Evolutionary conservation across 768 basidiomycete species (phyloP).

Genomic region (Mycena rosella): DNA sequence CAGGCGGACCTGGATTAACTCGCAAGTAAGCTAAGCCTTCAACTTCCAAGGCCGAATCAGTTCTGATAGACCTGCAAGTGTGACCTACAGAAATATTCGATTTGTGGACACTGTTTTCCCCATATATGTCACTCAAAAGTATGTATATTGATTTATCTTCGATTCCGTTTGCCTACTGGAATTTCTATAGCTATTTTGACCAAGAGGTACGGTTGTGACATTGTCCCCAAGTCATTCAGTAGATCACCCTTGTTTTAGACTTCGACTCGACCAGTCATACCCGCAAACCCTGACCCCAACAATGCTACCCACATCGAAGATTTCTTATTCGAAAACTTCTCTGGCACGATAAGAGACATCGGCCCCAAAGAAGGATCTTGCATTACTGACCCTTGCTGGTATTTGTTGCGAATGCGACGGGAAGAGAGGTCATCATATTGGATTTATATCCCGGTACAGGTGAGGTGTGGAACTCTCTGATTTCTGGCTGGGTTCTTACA

Average conservation of each 20-base stretch:
- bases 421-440: conserved; percentile 29
- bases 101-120: conserved; percentile 28
- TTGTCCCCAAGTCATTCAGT: conserved; percentile 13
- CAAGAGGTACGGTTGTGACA: conserved; percentile 19
- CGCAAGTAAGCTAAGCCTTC: conserved; percentile 45
- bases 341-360: conserved; percentile 25
- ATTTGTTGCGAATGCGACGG: conserved; percentile 29
- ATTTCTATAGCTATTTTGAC: conserved; percentile 25
- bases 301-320: conserved; percentile 28
- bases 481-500: conserved; percentile 16
- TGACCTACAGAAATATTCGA: conserved; percentile 29
- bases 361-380: conserved; percentile 28
- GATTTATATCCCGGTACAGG: conserved; percentile 27
- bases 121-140: conserved; percentile 32
- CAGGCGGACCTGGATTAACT: conserved; percentile 51
- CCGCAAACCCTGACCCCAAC: conserved; percentile 25
- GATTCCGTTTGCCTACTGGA: conserved; percentile 5
- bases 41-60: conserved; percentile 7
- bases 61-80: conserved; percentile 23
- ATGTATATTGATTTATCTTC: conserved; percentile 17
- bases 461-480: conserved; percentile 18
- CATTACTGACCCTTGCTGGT: conserved; percentile 28
- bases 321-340: conserved; percentile 27
- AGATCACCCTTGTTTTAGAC: not conserved
- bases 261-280: conserved; percentile 23